phyloP scores from a whole-genome alignment of 2,329 filamentous ascomycete species.

The Pyrenophora tritici-repentis region DNA sequence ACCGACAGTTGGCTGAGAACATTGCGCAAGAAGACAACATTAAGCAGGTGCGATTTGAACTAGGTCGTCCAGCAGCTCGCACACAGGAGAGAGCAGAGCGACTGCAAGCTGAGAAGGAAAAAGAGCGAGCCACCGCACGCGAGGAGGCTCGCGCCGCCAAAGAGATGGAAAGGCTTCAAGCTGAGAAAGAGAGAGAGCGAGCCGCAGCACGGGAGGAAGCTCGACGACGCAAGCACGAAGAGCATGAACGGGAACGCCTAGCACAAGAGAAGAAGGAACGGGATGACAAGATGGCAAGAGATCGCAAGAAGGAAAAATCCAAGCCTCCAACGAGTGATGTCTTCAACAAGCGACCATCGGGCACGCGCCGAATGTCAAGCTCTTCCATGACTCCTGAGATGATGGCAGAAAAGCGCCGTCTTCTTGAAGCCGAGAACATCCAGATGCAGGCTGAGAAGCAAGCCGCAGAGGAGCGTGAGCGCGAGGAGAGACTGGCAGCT shows the following conservation, averaged over 20 bases:
- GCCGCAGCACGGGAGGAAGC: constrained; percentile 19
- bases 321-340: constrained; percentile 22
- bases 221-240: constrained; percentile 13
- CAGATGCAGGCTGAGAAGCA: constrained; percentile 32
- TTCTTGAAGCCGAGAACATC: constrained; percentile 26
- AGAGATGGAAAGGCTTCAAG: constrained; percentile 25
- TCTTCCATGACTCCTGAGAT: constrained; percentile 25
- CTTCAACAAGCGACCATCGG: constrained; percentile 19
- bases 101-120: constrained; percentile 24
- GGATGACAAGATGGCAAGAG: constrained; percentile 15
- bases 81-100: constrained; percentile 28
- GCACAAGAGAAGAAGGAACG: constrained; percentile 12
- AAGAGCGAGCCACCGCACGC: constrained; percentile 23
- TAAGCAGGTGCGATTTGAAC: constrained; percentile 36
- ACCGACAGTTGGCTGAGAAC: constrained; percentile 22
- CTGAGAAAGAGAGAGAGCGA: constrained; percentile 22
- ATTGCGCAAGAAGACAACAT: constrained; percentile 22
- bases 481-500: constrained; percentile 28
- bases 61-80: constrained; percentile 28
- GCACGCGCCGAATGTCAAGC: constrained; percentile 25
- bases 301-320: constrained; percentile 25
- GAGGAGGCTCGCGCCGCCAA: constrained; percentile 25
- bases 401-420: constrained; percentile 19
- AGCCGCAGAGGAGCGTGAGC: constrained; percentile 30
- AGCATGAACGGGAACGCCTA: constrained; percentile 1